Conservation (phyloP, 169 alveolate genomes). For the Cyclospora cayetanensis region DNA sequence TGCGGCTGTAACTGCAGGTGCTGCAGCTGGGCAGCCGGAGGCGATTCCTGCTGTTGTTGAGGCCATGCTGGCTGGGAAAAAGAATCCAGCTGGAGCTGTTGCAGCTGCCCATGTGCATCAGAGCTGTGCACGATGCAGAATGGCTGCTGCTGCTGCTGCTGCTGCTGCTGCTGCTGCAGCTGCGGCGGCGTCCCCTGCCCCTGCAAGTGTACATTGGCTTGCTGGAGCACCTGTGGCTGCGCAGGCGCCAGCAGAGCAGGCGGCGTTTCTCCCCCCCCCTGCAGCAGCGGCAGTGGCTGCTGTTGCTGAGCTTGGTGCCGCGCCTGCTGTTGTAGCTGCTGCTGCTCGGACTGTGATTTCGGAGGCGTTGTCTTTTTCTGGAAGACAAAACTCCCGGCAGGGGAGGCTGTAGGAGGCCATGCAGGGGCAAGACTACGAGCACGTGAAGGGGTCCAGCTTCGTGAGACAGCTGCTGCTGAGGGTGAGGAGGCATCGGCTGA, state of each 20-base stretch:
- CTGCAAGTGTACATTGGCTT: not conserved
- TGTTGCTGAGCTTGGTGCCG: not conserved
- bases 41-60: slow-evolving; percentile 16
- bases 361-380: slow-evolving; percentile 4
- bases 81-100: not conserved
- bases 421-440: not conserved
- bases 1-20: slow-evolving; percentile 27
- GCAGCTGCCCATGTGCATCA: not conserved
- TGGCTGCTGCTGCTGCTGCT: slow-evolving; percentile 1
- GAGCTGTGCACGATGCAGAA: too few species aligned
- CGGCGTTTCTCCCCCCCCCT: too few species aligned
- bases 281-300: not conserved
- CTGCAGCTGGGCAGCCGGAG: too few species aligned
- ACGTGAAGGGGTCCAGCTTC: not conserved
- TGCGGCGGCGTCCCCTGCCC: not conserved
- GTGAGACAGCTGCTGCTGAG: slow-evolving; percentile 12
- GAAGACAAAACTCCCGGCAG: not conserved
- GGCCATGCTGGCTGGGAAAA: slow-evolving; percentile 38
- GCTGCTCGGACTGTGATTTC: not conserved
- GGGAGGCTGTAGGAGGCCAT: not conserved
- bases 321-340: slow-evolving; percentile 23
- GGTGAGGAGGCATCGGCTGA: too few species aligned
- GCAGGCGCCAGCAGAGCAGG: too few species aligned
- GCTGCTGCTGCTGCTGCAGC: slow-evolving; percentile 5
- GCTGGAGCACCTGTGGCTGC: too few species aligned